Percentiles rank a stretch among this genome's conserved stretches.
Evolutionary conservation across 169 alveolate genomes (phyloP).

Genomic region (Perkinsus olseni): DNA sequence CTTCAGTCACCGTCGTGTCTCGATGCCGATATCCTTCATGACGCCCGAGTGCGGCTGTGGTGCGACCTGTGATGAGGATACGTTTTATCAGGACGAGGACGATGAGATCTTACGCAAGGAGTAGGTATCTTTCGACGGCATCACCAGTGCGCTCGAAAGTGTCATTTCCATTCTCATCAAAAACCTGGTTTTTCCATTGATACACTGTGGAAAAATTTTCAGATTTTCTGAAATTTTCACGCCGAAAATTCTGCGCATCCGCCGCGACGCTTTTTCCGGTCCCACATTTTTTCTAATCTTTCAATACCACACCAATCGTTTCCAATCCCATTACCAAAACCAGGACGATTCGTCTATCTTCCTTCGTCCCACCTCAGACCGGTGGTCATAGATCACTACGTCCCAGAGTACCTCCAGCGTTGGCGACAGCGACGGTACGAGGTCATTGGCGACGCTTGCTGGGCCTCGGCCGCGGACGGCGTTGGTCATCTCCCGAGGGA

Average conservation of each 20-base stretch:
- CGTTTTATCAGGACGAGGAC: not conserved
- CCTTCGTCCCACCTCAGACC: not conserved
- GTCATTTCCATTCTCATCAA: too few relatives aligned
- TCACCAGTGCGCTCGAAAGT: not conserved
- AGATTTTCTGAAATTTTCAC: too few relatives aligned
- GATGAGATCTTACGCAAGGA: not conserved
- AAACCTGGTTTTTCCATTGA: too few relatives aligned
- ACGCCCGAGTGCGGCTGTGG: not conserved
- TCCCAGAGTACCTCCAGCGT: not conserved
- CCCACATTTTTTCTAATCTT: too few relatives aligned
- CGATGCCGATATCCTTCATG: not conserved
- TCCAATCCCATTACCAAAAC: too few relatives aligned
- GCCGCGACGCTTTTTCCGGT: too few relatives aligned
- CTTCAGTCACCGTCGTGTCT: not conserved
- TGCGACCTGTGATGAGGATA: not conserved
- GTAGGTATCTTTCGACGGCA: not conserved
- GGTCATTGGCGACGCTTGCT: not conserved
- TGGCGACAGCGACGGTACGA: not conserved
- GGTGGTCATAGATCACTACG: not conserved
- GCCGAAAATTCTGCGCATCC: too few relatives aligned
- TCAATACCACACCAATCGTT: too few relatives aligned
- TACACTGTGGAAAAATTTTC: too few relatives aligned
- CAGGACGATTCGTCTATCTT: too few relatives aligned
- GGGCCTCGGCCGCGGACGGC: not conserved
- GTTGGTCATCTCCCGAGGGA: not conserved